Conservation (phyloP, 257 asterid genomes). For the Solanum sejunctum region DNA sequence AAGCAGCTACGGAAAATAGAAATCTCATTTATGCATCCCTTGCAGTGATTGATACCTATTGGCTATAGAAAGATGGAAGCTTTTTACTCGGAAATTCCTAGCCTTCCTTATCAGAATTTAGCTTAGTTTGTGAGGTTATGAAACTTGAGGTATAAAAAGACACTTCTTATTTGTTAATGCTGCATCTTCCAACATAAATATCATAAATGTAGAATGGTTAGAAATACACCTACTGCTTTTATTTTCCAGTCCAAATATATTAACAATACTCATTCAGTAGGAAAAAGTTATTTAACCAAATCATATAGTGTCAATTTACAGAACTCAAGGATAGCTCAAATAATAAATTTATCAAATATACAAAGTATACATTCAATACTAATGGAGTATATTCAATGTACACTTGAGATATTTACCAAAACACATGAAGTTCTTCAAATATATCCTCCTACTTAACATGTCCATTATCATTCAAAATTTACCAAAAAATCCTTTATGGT, state of each 20-base stretch:
- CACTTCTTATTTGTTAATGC: neutral
- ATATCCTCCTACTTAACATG: neutral
- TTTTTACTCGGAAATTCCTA: slow-evolving; percentile 62
- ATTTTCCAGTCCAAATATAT: no score
- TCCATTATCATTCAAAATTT: neutral
- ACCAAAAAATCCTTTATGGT: neutral
- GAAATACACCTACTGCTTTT: no score
- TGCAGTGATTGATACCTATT: slow-evolving; percentile 39
- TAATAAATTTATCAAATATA: no score
- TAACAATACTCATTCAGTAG: no score
- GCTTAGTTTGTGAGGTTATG: slow-evolving; percentile 82
- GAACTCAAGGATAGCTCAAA: no score
- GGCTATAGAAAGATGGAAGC: slow-evolving; percentile 64
- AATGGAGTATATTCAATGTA: no score
- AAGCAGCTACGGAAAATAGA: slow-evolving; percentile 60
- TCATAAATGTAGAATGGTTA: neutral
- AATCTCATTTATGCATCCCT: slow-evolving; percentile 57
- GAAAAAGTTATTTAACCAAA: no score
- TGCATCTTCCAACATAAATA: neutral
- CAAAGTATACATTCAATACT: neutral
- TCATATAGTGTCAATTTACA: no score
- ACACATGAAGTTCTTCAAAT: neutral
- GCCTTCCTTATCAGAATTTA: slow-evolving; percentile 89
- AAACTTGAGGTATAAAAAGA: slow-evolving; percentile 58
- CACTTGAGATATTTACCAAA: neutral